Percentiles rank a stretch among this genome's conserved stretches.
Conservation (phyloP, 371 early-diverging fungal genomes). For the Thermomucor indicae-seudaticae region DNA sequence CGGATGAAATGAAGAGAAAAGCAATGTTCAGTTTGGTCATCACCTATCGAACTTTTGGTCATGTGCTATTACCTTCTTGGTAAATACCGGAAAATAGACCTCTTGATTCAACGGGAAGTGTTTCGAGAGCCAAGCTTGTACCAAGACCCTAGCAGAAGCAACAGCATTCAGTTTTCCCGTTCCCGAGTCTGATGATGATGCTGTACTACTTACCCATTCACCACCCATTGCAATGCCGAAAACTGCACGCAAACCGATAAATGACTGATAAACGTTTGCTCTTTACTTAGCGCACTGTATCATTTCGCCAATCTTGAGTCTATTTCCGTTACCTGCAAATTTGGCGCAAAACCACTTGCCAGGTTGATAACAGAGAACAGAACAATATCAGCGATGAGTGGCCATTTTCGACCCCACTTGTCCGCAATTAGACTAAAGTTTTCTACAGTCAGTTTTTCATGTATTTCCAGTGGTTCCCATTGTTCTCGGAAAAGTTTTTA, state of each 20-base stretch:
- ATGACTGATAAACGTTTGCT: constrained; percentile 7
- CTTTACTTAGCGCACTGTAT: too few species aligned
- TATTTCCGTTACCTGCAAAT: constrained; percentile 39
- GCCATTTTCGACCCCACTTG: constrained; percentile 63
- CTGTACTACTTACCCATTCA: constrained; percentile 68
- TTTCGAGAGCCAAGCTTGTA: constrained; percentile 67
- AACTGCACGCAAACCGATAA: constrained; percentile 50
- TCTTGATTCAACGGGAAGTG: constrained; percentile 58
- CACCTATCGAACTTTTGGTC: constrained; percentile 9
- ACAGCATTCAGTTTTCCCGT: too few species aligned
- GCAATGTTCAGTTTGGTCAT: neutral
- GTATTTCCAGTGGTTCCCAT: too few species aligned
- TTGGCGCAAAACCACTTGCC: constrained; percentile 63
- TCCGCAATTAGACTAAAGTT: constrained; percentile 53
- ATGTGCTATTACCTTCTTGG: constrained; percentile 47
- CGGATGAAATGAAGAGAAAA: neutral
- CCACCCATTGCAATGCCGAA: constrained; percentile 77
- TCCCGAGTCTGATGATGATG: too few species aligned
- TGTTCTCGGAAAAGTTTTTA: constrained; percentile 5
- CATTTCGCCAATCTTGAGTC: too few species aligned
- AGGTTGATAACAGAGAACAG: constrained; percentile 63
- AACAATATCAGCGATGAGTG: constrained; percentile 63
- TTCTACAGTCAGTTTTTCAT: too few species aligned
- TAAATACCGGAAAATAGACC: constrained; percentile 74
- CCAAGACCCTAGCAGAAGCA: constrained; percentile 51